Evolutionary conservation across 345 rosid genomes (phyloP).

Genomic region (Chamaenerion angustifolium): DNA sequence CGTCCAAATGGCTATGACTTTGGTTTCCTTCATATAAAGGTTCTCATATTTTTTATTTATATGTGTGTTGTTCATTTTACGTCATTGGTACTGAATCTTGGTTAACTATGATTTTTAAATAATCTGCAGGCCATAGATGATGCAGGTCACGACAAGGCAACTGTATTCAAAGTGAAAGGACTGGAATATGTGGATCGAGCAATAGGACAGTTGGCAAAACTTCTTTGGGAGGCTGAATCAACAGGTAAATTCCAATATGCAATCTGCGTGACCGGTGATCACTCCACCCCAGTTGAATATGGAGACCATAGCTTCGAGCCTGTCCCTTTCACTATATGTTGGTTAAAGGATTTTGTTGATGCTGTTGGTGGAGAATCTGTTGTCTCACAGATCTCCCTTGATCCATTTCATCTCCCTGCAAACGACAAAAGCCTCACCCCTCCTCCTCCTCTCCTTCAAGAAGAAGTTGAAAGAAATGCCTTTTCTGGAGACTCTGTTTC

Average conservation of each 20-base stretch:
- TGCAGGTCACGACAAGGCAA: slow-evolving; percentile 94
- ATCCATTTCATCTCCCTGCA: slow-evolving; percentile 73
- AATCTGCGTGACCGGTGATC: slow-evolving; percentile 84
- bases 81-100: no score
- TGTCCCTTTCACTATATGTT: slow-evolving; percentile 70
- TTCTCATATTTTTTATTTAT: slow-evolving; percentile 3
- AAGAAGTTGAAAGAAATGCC: slow-evolving; percentile 19
- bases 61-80: no score
- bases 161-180: slow-evolving; percentile 64
- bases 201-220: slow-evolving; percentile 69
- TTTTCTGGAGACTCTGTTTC: slow-evolving; percentile 63
- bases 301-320: slow-evolving; percentile 97
- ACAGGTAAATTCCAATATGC: slow-evolving; percentile 43
- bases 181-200: slow-evolving; percentile 81
- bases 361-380: slow-evolving; percentile 63
- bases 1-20: slow-evolving; percentile 73
- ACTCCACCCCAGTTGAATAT: slow-evolving; percentile 90
- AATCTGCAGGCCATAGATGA: slow-evolving; percentile 75
- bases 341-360: slow-evolving; percentile 51
- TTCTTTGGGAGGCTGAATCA: slow-evolving; percentile 69
- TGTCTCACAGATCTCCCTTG: slow-evolving; percentile 42
- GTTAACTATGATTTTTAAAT: not conserved
- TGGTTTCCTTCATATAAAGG: slow-evolving; percentile 94
- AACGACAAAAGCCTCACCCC: slow-evolving; percentile 14
- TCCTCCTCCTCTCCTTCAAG: slow-evolving; percentile 11